Conservation (phyloP, 345 rosid species). For the Sisymbrium altissimum region DNA sequence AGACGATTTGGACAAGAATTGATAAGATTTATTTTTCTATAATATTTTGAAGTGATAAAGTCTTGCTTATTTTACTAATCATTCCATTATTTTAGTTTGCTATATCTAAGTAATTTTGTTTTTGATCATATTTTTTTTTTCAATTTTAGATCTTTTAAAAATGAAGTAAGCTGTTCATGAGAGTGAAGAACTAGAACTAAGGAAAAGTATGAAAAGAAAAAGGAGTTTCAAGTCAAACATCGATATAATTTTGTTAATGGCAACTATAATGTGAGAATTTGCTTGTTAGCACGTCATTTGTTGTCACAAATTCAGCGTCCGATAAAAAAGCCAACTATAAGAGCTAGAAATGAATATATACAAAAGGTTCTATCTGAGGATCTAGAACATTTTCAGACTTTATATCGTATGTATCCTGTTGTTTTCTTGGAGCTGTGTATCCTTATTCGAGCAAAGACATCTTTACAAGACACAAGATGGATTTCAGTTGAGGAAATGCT, state of each 20-base stretch:
- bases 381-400: neutral
- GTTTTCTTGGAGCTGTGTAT: neutral
- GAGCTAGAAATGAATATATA: neutral
- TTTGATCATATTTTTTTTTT: neutral
- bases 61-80: no score
- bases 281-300: neutral
- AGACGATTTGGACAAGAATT: no score
- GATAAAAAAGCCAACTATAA: neutral
- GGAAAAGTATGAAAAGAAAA: neutral
- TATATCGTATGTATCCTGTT: neutral
- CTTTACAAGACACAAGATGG: neutral
- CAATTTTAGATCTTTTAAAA: neutral
- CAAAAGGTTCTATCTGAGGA: neutral
- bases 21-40: no score
- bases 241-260: neutral
- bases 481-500: neutral
- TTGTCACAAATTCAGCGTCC: neutral
- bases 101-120: no score
- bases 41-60: no score
- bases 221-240: neutral
- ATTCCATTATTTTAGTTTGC: no score
- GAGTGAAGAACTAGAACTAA: neutral
- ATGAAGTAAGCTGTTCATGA: neutral
- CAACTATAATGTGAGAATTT: neutral
- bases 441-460: neutral